Evolutionary conservation across 495 filamentous ascomycete genomes (phyloP).

Genomic region (Xylaria acuta): DNA sequence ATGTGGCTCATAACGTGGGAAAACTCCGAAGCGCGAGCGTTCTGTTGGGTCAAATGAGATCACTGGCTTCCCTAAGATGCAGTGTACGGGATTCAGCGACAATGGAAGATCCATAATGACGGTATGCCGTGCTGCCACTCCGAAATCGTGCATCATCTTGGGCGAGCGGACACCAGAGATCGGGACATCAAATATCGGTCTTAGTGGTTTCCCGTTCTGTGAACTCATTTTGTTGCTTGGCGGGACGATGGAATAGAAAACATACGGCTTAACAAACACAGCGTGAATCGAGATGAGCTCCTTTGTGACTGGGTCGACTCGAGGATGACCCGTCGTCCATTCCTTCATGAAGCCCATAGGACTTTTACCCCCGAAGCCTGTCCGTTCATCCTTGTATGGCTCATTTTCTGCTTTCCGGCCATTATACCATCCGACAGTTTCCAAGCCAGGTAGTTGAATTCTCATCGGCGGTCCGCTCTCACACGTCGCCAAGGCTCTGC

Average conservation of each 20-base stretch:
- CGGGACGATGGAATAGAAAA: slow-evolving; percentile 68
- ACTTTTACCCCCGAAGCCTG: slow-evolving; percentile 57
- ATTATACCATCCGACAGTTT: slow-evolving; percentile 72
- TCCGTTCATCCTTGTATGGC: not conserved
- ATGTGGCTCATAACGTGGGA: slow-evolving; percentile 63
- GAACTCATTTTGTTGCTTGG: slow-evolving; percentile 14
- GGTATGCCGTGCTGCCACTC: slow-evolving; percentile 63
- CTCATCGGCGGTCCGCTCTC: slow-evolving; percentile 72
- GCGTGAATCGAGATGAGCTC: slow-evolving; percentile 71
- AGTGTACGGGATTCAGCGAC: slow-evolving; percentile 64
- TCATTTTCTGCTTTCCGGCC: slow-evolving; percentile 59
- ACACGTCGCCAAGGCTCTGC: slow-evolving; percentile 68
- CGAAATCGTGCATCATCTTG: slow-evolving; percentile 78
- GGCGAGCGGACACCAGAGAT: slow-evolving; percentile 64
- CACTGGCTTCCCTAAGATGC: slow-evolving; percentile 57
- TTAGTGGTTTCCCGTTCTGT: slow-evolving; percentile 25
- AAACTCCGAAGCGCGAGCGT: slow-evolving; percentile 66
- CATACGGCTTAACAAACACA: slow-evolving; percentile 64
- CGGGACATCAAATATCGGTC: slow-evolving; percentile 28
- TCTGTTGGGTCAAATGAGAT: slow-evolving; percentile 60
- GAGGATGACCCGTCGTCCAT: slow-evolving; percentile 73
- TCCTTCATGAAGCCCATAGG: slow-evolving; percentile 63
- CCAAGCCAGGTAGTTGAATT: slow-evolving; percentile 62
- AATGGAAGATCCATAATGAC: slow-evolving; percentile 72
- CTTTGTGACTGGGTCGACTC: slow-evolving; percentile 62